A percentile compares a stretch with the other conserved stretches of the same genome.
These are phyloP conservation scores for Rhynchosporium graminicola DNA, from an alignment of 2,329 filamentous ascomycete genomes.

Conservation along the genomic window DNA sequence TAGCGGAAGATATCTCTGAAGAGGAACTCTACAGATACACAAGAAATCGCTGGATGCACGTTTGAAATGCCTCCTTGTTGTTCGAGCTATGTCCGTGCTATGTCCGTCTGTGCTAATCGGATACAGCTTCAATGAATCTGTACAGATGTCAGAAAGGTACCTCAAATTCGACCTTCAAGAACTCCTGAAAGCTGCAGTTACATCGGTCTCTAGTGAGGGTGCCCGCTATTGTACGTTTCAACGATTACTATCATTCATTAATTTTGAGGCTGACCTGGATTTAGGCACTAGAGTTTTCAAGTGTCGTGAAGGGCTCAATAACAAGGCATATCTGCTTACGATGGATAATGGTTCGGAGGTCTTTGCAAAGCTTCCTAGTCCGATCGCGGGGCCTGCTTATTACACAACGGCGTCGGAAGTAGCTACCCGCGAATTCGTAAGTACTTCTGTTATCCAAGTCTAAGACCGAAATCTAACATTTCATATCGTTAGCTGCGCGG, in stretches of 20 bases:
- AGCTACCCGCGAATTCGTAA: constrained; percentile 1
- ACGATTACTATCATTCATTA: not conserved
- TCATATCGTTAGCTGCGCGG: not conserved
- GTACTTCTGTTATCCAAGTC: not conserved
- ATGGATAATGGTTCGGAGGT: not conserved
- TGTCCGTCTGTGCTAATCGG: too few species aligned
- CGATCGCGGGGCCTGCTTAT: not conserved
- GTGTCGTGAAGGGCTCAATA: constrained; percentile 1
- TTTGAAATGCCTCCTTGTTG: not conserved
- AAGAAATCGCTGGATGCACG: constrained; percentile 6
- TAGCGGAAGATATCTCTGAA: not conserved
- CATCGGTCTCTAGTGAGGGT: not conserved
- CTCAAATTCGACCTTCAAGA: too few species aligned
- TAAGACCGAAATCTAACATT: not conserved
- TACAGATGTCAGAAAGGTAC: too few species aligned
- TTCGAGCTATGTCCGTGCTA: not conserved
- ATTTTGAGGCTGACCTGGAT: not conserved
- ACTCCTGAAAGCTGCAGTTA: too few species aligned
- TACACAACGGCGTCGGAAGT: not conserved
- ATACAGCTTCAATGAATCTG: too few species aligned
- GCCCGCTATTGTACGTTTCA: not conserved
- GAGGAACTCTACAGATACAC: constrained; percentile 8
- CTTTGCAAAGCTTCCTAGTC: not conserved
- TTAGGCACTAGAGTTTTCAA: not conserved
- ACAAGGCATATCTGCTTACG: not conserved